Conservation (phyloP, 208 protist genomes). For the Angomonas deanei region DNA sequence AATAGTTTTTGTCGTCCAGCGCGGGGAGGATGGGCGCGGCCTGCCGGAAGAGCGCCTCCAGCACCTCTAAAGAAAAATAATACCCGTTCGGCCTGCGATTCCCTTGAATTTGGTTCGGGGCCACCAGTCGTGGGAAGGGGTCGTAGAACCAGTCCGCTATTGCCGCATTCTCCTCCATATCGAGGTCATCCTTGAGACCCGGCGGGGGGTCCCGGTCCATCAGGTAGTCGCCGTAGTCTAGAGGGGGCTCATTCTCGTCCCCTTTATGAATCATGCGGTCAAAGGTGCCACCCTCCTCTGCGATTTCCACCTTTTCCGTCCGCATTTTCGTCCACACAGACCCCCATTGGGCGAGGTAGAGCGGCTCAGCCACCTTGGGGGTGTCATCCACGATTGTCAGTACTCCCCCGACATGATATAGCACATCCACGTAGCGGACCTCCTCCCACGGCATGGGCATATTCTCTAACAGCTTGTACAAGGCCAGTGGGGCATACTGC, state of each 20-base stretch:
- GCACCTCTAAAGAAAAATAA: slow-evolving; percentile 90
- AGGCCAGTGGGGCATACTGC: slow-evolving; percentile 99
- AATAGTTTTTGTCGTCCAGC: slow-evolving; percentile 99
- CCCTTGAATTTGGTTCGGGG: slow-evolving; percentile 90
- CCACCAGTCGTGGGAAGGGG: slow-evolving; percentile 90
- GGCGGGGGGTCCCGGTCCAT: slow-evolving; percentile 96
- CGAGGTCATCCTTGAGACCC: slow-evolving; percentile 95
- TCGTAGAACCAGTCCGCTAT: slow-evolving; percentile 99
- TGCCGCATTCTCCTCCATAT: slow-evolving; percentile 96
- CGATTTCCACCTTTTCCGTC: slow-evolving; percentile 95
- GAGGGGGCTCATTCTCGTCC: slow-evolving; percentile 99
- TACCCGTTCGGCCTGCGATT: slow-evolving; percentile 76
- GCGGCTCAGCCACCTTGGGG: slow-evolving; percentile 98
- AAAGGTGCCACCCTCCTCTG: slow-evolving; percentile 70
- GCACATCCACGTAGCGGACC: slow-evolving; percentile 95
- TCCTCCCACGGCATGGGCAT: slow-evolving; percentile 99
- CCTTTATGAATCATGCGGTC: slow-evolving; percentile 97
- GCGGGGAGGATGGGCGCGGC: slow-evolving; percentile 94
- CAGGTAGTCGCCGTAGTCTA: slow-evolving; percentile 99
- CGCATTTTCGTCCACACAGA: slow-evolving; percentile 99
- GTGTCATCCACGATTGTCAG: slow-evolving; percentile 99
- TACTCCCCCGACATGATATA: slow-evolving; percentile 99
- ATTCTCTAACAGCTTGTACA: slow-evolving; percentile 99
- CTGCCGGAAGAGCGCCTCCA: slow-evolving; percentile 92
- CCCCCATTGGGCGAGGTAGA: slow-evolving; percentile 99